Conservation (phyloP, 2,329 filamentous ascomycete species). For the Hypomyces perniciosus region DNA sequence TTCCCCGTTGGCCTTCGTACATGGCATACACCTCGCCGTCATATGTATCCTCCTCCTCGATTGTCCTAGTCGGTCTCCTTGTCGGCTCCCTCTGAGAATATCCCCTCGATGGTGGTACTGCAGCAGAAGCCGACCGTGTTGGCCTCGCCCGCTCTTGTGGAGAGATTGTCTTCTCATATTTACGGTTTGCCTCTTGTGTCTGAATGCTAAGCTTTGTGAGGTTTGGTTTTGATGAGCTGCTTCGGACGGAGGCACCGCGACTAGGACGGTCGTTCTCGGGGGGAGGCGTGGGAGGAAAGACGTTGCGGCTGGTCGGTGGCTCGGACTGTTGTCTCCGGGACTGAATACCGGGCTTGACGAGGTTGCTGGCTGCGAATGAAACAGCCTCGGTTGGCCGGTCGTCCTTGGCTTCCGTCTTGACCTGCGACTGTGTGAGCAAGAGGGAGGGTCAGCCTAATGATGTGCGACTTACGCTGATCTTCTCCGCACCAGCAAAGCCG, state of each 20-base stretch:
- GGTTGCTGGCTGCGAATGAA: slow-evolving; percentile 86
- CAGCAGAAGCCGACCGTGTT: slow-evolving; percentile 40
- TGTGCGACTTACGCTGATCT: slow-evolving; percentile 58
- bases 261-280: slow-evolving; percentile 74
- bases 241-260: slow-evolving; percentile 56
- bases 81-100: slow-evolving; percentile 36
- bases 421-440: slow-evolving; percentile 28
- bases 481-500: slow-evolving; percentile 72
- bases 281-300: slow-evolving; percentile 97
- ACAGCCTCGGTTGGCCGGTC: slow-evolving; percentile 78
- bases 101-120: slow-evolving; percentile 33
- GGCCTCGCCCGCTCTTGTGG: slow-evolving; percentile 22
- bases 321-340: slow-evolving; percentile 82
- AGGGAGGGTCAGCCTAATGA: not conserved
- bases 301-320: slow-evolving; percentile 68
- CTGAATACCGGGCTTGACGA: slow-evolving; percentile 78
- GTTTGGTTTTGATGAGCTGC: slow-evolving; percentile 50
- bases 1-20: slow-evolving; percentile 39
- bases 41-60: slow-evolving; percentile 55
- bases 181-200: slow-evolving; percentile 44
- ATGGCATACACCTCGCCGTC: slow-evolving; percentile 65
- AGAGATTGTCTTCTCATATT: slow-evolving; percentile 40
- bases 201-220: slow-evolving; percentile 60
- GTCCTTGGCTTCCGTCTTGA: slow-evolving; percentile 57
- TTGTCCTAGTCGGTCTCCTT: slow-evolving; percentile 24